Conservation (phyloP, 2,329 filamentous ascomycete species). For the Penicillium aurantiogriseum region DNA sequence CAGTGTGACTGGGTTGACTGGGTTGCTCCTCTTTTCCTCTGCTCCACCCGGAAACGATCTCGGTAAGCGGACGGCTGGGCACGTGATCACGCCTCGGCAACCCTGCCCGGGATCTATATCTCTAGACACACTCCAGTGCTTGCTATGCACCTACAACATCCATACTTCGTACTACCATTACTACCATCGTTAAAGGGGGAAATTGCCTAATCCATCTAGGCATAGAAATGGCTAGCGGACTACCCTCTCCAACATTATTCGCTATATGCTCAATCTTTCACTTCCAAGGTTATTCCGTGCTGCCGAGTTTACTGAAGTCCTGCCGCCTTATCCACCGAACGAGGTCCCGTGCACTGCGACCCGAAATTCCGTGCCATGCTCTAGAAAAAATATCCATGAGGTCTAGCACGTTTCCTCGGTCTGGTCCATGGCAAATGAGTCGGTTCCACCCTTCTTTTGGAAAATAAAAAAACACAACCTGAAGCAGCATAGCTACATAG, state of each 20-base stretch:
- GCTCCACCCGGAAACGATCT: constrained; percentile 24
- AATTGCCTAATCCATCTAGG: neutral
- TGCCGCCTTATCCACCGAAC: constrained; percentile 6
- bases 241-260: neutral
- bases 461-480: neutral
- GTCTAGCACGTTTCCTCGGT: neutral
- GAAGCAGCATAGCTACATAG: neutral
- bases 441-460: neutral
- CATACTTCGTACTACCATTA: neutral
- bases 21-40: neutral
- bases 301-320: neutral
- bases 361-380: constrained; percentile 10
- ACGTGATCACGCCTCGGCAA: constrained; percentile 29
- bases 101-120: constrained; percentile 24
- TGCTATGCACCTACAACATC: neutral
- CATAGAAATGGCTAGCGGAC: neutral
- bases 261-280: neutral
- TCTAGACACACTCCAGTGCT: too few relatives aligned
- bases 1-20: neutral
- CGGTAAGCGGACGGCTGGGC: constrained; percentile 31
- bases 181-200: neutral
- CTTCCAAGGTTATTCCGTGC: neutral
- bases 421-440: neutral
- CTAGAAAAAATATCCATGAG: neutral
- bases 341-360: neutral